A percentile compares a stretch with the other conserved stretches of the same genome.
Evolutionary conservation across 768 basidiomycete genomes (phyloP).

Genomic region (Kwoniella sp.): DNA sequence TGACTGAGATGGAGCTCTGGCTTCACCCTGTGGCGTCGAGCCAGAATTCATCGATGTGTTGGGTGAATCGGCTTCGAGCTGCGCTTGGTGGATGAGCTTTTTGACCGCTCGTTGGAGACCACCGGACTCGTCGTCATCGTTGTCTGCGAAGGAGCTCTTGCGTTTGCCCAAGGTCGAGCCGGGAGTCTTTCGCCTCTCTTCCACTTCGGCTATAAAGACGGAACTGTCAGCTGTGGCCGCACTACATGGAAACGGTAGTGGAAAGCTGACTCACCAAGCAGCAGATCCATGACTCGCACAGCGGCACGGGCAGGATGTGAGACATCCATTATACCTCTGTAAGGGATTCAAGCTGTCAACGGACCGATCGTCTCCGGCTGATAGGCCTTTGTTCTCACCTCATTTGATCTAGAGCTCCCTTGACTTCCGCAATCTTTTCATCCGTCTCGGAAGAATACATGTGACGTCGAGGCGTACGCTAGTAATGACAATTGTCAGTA

Average conservation of each 20-base stretch:
- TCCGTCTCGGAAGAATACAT: constrained; percentile 47
- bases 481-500: background rate
- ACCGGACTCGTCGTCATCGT: constrained; percentile 33
- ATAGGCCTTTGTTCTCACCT: constrained; percentile 29
- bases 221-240: constrained; percentile 13
- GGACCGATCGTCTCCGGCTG: background rate
- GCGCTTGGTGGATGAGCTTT: constrained; percentile 53
- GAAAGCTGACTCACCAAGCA: constrained; percentile 45
- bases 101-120: constrained; percentile 55
- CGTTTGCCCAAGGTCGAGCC: constrained; percentile 45
- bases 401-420: constrained; percentile 52
- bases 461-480: constrained; percentile 37
- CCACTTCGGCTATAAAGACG: constrained; percentile 47
- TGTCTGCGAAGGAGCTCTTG: constrained; percentile 29
- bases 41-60: constrained; percentile 10
- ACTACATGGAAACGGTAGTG: background rate
- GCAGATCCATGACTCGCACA: constrained; percentile 54
- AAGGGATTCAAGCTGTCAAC: background rate
- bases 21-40: constrained; percentile 6
- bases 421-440: constrained; percentile 51
- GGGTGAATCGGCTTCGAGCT: constrained; percentile 45
- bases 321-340: constrained; percentile 46
- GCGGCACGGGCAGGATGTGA: constrained; percentile 54
- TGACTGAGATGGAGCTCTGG: constrained; percentile 17
- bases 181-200: constrained; percentile 44